Percentiles rank a stretch among this genome's conserved stretches.
Conservation (phyloP, 2,329 filamentous ascomycete genomes). For the Microdochium paspali region DNA sequence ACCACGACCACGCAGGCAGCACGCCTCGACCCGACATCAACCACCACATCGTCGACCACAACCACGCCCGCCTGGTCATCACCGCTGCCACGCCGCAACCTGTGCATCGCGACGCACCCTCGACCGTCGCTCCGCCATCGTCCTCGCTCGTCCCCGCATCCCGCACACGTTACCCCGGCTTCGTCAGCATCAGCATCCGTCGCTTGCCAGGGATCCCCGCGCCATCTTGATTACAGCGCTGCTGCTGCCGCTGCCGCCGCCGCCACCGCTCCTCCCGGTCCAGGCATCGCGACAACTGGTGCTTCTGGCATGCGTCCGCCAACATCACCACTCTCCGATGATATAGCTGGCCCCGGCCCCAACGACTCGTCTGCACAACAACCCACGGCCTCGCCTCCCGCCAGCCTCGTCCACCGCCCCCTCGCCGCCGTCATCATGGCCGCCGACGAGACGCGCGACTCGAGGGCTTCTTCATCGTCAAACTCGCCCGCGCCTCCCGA, state of each 20-base stretch:
- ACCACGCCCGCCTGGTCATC: too few species aligned
- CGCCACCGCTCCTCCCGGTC: neutral
- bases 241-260: neutral
- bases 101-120: too few species aligned
- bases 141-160: too few species aligned
- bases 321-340: neutral
- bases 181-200: too few species aligned
- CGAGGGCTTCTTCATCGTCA: conserved; percentile 56
- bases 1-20: too few species aligned
- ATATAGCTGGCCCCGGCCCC: neutral
- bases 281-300: neutral
- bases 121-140: too few species aligned
- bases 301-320: neutral
- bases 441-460: conserved; percentile 36
- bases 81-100: too few species aligned
- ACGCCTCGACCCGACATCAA: too few species aligned
- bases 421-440: conserved; percentile 9
- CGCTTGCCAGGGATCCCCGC: neutral
- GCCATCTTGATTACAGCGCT: neutral
- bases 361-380: neutral
- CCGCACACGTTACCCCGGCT: too few species aligned
- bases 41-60: too few species aligned
- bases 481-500: conserved; percentile 68
- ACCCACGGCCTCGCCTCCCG: neutral
- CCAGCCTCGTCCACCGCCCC: neutral